These are phyloP conservation scores for Cordyceps militaris DNA, from an alignment of 2,329 filamentous ascomycete genomes.

Conservation along the genomic window DNA sequence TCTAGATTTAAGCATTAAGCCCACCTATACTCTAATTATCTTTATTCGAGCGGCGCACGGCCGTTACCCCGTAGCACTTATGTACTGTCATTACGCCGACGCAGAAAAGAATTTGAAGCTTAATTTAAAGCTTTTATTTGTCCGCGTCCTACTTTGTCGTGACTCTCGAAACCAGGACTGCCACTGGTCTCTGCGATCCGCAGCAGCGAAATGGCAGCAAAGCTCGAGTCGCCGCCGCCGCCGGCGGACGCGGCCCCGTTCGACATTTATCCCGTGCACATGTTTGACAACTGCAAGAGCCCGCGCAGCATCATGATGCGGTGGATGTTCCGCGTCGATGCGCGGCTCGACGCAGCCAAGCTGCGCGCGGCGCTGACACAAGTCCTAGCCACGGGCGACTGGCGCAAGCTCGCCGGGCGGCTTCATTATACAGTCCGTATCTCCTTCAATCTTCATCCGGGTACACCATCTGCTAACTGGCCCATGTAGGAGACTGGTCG, in stretches of 20 bases:
- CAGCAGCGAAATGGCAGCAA: not conserved
- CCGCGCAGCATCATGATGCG: constrained; percentile 22
- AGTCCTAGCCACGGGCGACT: constrained; percentile 36
- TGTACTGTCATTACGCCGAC: no score
- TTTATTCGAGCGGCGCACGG: not conserved
- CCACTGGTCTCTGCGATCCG: no score
- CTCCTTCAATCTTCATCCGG: not conserved
- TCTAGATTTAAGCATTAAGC: not conserved
- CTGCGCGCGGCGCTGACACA: constrained; percentile 28
- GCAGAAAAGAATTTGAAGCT: no score
- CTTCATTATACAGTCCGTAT: constrained; percentile 18
- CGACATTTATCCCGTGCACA: constrained; percentile 26
- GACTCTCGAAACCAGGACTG: no score
- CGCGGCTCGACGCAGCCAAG: constrained; percentile 36
- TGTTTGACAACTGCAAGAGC: constrained; percentile 24
- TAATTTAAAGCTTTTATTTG: no score
- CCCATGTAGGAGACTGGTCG: not conserved
- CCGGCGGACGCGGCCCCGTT: not conserved
- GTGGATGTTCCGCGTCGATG: constrained; percentile 36
- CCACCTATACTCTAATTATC: not conserved
- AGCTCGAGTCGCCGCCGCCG: not conserved
- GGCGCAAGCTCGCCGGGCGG: constrained; percentile 40
- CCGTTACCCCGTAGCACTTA: not conserved
- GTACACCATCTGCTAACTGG: not conserved
- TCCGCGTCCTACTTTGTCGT: no score